phyloP scores from a whole-genome alignment of 345 rosid genomes.

The Eucalyptus sp. region DNA sequence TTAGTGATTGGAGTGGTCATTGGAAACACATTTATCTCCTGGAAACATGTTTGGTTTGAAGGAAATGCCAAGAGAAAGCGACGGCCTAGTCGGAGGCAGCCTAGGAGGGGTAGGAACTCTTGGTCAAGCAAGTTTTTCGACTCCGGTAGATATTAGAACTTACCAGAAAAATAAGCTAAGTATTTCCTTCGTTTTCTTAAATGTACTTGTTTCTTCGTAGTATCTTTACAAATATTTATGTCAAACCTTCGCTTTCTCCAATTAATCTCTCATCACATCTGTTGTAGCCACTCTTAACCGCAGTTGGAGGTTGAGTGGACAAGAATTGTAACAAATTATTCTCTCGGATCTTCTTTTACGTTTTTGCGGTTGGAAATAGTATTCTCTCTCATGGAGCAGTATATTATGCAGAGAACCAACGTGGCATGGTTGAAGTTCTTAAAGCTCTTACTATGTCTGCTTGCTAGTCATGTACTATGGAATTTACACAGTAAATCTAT shows the following conservation, averaged over 20 bases:
- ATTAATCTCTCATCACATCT: not conserved
- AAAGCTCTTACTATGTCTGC: no score
- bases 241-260: not conserved
- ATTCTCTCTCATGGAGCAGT: not conserved
- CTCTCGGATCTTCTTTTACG: not conserved
- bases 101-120: not conserved
- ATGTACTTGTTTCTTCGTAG: not conserved
- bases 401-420: not conserved
- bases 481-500: no score
- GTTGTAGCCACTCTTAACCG: no score
- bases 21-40: not conserved
- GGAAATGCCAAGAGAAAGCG: not conserved
- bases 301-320: not conserved
- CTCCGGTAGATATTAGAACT: fast-evolving
- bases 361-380: not conserved
- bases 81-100: not conserved
- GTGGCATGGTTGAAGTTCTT: not conserved
- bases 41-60: not conserved
- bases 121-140: not conserved
- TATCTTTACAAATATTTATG: not conserved
- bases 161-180: not conserved
- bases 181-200: not conserved
- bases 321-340: not conserved
- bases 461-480: not conserved
- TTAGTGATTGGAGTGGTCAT: not conserved